Evolutionary conservation across 129 eudicot species (phyloP).

Genomic region (Centrapalus pauciflorus): DNA sequence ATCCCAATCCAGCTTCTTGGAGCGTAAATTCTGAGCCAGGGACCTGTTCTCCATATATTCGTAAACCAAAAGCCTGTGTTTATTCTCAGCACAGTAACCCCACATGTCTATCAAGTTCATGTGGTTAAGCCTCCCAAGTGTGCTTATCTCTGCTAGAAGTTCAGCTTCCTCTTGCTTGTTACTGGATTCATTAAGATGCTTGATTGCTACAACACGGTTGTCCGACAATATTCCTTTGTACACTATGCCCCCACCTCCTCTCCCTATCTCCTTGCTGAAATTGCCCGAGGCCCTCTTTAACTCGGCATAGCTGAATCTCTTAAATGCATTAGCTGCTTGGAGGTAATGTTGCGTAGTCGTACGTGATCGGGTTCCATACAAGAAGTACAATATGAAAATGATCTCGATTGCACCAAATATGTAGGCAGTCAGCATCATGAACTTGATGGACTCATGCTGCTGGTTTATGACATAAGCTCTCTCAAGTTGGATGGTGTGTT

Average conservation of each 20-base stretch:
- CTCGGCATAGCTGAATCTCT: conserved; percentile 21
- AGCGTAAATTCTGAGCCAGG: conserved; percentile 23
- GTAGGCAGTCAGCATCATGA: conserved; percentile 17
- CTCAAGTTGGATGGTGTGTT: background rate
- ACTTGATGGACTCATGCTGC: background rate
- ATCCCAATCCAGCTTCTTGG: conserved; percentile 32
- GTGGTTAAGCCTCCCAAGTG: conserved; percentile 47
- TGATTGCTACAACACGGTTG: conserved; percentile 22
- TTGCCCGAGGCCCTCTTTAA: conserved; percentile 24
- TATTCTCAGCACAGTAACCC: conserved; percentile 47
- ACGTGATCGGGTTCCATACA: background rate
- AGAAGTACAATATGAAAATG: background rate
- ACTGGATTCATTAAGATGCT: conserved; percentile 12
- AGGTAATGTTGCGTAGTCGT: too few species aligned
- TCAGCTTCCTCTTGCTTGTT: conserved; percentile 36
- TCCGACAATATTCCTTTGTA: conserved; percentile 20
- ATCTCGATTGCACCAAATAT: conserved; percentile 26
- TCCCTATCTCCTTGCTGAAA: conserved; percentile 30
- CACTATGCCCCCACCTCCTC: conserved; percentile 31
- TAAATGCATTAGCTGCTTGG: too few species aligned
- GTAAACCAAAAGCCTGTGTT: conserved; percentile 37
- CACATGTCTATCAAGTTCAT: conserved; percentile 43
- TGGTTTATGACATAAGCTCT: conserved; percentile 13
- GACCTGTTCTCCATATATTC: conserved; percentile 50
- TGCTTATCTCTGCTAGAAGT: conserved; percentile 42